These are phyloP conservation scores for Telopea speciosissima DNA, from an alignment of 177 flowering plant species.

Conservation along the genomic window DNA sequence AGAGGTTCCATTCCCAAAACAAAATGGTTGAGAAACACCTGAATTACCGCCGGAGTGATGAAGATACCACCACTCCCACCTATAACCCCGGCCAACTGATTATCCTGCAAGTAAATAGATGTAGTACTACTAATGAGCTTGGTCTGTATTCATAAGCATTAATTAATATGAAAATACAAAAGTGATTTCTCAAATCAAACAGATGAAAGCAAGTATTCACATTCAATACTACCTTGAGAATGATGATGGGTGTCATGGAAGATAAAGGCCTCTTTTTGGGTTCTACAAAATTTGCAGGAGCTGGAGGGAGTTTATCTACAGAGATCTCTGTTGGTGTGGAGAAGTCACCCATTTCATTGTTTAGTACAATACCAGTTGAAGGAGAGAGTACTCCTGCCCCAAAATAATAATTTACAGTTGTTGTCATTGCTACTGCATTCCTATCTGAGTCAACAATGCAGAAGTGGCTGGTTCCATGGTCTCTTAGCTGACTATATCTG, in stretches of 20 bases:
- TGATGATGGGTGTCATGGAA: slow-evolving; percentile 81
- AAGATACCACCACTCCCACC: slow-evolving; percentile 82
- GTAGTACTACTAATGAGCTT: background rate
- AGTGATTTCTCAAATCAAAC: too few species aligned
- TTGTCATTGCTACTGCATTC: slow-evolving; percentile 92
- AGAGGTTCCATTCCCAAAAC: slow-evolving; percentile 67
- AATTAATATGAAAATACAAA: too few species aligned
- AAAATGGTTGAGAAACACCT: slow-evolving; percentile 76
- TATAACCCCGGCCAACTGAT: slow-evolving; percentile 63
- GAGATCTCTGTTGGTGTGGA: slow-evolving; percentile 56
- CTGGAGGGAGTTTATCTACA: slow-evolving; percentile 72
- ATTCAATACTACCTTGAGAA: slow-evolving; percentile 54
- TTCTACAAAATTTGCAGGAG: slow-evolving; percentile 74
- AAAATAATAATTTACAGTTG: slow-evolving; percentile 64
- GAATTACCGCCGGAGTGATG: slow-evolving; percentile 77
- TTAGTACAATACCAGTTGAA: slow-evolving; percentile 78
- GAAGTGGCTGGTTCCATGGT: slow-evolving; percentile 92
- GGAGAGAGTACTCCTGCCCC: slow-evolving; percentile 73
- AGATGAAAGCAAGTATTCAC: background rate
- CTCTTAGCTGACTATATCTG: slow-evolving; percentile 82
- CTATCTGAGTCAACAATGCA: slow-evolving; percentile 82
- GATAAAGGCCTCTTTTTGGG: slow-evolving; percentile 90
- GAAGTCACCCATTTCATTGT: slow-evolving; percentile 94
- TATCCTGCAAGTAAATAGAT: slow-evolving; percentile 40
- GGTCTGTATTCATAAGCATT: background rate